phyloP scores from a whole-genome alignment of 2,329 filamentous ascomycete species.

The Arthrobotrys musiformis region DNA sequence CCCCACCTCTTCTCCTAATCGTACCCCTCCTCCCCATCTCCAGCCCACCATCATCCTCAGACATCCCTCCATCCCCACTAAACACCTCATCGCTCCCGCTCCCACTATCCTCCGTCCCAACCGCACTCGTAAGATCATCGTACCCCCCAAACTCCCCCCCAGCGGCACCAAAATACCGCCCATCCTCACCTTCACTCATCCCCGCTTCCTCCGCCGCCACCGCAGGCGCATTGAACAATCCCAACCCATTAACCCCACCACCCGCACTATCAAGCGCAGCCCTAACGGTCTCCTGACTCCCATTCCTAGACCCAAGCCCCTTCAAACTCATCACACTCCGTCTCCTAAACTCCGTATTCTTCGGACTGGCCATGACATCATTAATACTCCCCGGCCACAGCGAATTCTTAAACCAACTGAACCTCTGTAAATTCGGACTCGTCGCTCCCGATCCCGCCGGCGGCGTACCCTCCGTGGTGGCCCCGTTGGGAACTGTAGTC shows the following conservation, averaged over 20 bases:
- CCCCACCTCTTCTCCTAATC: not conserved
- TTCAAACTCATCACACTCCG: slow-evolving; percentile 44
- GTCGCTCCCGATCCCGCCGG: slow-evolving; percentile 9
- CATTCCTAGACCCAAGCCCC: slow-evolving; percentile 35
- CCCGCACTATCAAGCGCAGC: not conserved
- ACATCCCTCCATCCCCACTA: slow-evolving; percentile 32
- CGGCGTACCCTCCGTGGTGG: slow-evolving; percentile 3
- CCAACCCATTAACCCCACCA: not conserved
- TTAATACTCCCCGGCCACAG: slow-evolving; percentile 49
- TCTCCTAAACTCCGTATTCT: slow-evolving; percentile 33
- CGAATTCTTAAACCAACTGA: slow-evolving; percentile 51
- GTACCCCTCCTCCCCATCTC: slow-evolving; percentile 27
- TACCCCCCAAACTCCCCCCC: slow-evolving; percentile 48
- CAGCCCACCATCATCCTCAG: slow-evolving; percentile 31
- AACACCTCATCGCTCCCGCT: slow-evolving; percentile 48
- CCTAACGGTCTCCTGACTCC: slow-evolving; percentile 45
- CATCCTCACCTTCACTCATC: slow-evolving; percentile 31
- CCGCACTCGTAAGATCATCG: slow-evolving; percentile 43
- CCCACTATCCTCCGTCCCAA: slow-evolving; percentile 45
- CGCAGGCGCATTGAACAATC: slow-evolving; percentile 21
- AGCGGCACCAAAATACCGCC: slow-evolving; percentile 43
- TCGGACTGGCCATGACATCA: slow-evolving; percentile 40
- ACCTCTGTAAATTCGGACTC: slow-evolving; percentile 35
- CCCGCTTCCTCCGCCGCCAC: slow-evolving; percentile 5
- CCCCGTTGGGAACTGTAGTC: not conserved